phyloP scores from a whole-genome alignment of 148 eudicot species.

The Agrostemma githago region DNA sequence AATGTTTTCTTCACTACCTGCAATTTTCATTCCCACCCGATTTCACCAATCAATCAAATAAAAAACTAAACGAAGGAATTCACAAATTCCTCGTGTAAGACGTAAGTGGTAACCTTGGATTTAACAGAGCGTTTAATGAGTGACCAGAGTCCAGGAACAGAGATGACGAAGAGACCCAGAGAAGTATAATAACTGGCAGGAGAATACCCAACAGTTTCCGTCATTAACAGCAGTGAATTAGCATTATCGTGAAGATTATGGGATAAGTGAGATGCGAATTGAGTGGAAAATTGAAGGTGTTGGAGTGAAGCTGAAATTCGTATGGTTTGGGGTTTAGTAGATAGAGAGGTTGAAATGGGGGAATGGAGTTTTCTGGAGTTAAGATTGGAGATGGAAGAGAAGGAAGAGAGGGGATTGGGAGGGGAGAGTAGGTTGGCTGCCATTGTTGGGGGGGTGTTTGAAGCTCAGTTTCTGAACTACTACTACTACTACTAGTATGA shows the following conservation, averaged over 20 bases:
- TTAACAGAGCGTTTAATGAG: slow-evolving; percentile 98
- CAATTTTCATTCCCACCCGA: slow-evolving; percentile 1
- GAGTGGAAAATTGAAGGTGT: background rate
- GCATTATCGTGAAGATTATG: slow-evolving; percentile 20
- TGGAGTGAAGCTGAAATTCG: slow-evolving; percentile 18
- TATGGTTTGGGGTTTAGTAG: slow-evolving; percentile 1
- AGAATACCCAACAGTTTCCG: slow-evolving; percentile 59
- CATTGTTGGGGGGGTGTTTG: slow-evolving; percentile 18
- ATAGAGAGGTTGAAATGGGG: background rate
- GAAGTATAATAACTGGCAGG: slow-evolving; percentile 93
- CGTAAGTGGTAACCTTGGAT: slow-evolving; percentile 62
- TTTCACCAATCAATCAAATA: background rate
- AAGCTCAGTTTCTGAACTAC: no score
- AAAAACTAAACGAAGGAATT: background rate
- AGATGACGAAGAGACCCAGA: slow-evolving; percentile 87
- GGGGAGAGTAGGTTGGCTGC: slow-evolving; percentile 30
- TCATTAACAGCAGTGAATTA: slow-evolving; percentile 33
- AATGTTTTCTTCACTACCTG: slow-evolving; percentile 87
- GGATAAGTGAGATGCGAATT: slow-evolving; percentile 18
- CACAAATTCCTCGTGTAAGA: background rate
- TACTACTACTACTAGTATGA: no score
- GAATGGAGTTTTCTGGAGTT: slow-evolving; percentile 20
- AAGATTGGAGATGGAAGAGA: slow-evolving; percentile 19
- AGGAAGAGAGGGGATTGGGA: slow-evolving; percentile 16
- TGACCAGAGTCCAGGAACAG: slow-evolving; percentile 98